Evolutionary conservation across 192 early-diverging fungal species (phyloP).

Genomic region (Chytriomyces hyalinus): DNA sequence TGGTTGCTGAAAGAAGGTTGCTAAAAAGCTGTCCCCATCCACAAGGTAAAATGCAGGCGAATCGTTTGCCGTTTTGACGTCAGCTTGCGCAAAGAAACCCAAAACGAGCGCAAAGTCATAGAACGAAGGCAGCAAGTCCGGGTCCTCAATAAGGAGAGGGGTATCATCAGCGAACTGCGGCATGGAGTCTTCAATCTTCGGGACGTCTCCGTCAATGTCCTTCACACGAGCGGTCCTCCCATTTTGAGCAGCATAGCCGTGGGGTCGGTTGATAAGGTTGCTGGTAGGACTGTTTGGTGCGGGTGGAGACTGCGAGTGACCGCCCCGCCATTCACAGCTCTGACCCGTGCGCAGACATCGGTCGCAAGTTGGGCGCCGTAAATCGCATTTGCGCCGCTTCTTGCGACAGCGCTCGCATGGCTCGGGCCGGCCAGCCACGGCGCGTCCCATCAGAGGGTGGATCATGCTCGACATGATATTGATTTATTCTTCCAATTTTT

Average conservation of each 20-base stretch:
- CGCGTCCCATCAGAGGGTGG: background rate
- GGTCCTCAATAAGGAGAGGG: background rate
- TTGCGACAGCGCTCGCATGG: slow-evolving; percentile 1
- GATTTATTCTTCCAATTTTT: too few relatives aligned
- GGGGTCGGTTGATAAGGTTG: background rate
- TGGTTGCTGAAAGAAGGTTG: background rate
- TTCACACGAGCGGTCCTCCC: background rate
- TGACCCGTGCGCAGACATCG: background rate
- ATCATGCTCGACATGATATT: background rate
- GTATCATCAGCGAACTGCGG: background rate
- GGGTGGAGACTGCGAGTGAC: background rate
- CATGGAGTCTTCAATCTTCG: background rate
- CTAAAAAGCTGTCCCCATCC: background rate
- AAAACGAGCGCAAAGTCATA: background rate
- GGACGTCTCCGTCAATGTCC: background rate
- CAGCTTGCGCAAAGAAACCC: background rate
- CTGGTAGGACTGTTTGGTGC: background rate
- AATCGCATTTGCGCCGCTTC: background rate
- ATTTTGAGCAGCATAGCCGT: background rate
- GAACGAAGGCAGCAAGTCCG: background rate
- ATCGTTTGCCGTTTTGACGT: background rate
- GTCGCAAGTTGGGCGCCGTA: background rate
- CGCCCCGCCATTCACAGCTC: background rate
- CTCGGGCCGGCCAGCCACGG: background rate
- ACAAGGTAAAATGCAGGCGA: background rate